Evolutionary conservation across 1,139 yeast genomes (phyloP), one percentile per base, ranked within the genome.

Genomic region (Spencermartinsiella ligniputridi): DNA sequence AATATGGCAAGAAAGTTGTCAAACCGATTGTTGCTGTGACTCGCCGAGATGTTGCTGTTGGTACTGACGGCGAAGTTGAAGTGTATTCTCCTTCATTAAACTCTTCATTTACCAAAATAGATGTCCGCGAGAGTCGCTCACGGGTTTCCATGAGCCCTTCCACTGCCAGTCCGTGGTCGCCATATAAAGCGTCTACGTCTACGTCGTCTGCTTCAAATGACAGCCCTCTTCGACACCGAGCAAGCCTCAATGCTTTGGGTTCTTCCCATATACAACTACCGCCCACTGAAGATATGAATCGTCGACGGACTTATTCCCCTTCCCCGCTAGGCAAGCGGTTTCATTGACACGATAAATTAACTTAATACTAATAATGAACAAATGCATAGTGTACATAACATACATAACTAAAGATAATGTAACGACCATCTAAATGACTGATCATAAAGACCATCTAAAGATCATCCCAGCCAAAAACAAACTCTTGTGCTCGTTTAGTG

Each of bases 1-100:
- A 84, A 55, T 81, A 81, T 56, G 76, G 81, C 52, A 66, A 71
- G 35, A 83, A 83, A 58, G 78, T 73, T 51, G 84, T 83, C n/a
- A 73, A 74, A 40, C 89, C 90, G 2, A 74, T 75, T 44, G 64
- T 78, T 1, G 71, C 79, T 4, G 71, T 72, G 6, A 63, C 72
- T 43, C 72, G 73, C 44, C 77, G 81, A 52, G 89, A 84, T 55
- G 89, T 76, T 2, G 71, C 76, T 39, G 70, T 83, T 9, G 90
- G 84, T 60, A 80, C 88, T 25, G 59, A 77, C 39, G 49, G 59
- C 12, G 46, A 57, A 6, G 67, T 66, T 6, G 62, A 61, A n/a
- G 63, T 67, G 48, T 69, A 57, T 49, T 66, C 74, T 2, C 68
- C 75, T 51, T 43, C 69, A 53, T 54, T 66, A 44, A 46, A 71